These are phyloP conservation scores for Fibroporia radiculosa DNA, from an alignment of 768 basidiomycete genomes.

Conservation along the genomic window DNA sequence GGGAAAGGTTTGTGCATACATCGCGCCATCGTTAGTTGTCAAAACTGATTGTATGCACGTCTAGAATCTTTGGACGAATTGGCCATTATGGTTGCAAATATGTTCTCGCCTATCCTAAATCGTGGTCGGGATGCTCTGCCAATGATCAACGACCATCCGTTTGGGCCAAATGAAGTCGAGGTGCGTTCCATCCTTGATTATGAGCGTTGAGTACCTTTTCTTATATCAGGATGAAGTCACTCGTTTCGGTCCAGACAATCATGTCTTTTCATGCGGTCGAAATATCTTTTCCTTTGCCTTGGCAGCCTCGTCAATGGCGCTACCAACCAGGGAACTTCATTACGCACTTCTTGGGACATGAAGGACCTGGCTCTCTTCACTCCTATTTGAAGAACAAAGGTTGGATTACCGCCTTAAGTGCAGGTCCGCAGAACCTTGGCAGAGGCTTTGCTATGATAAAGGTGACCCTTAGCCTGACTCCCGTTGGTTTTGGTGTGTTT, in stretches of 20 bases:
- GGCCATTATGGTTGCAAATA: slow-evolving; percentile 46
- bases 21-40: background rate
- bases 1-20: slow-evolving; percentile 53
- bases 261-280: slow-evolving; percentile 83
- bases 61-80: slow-evolving; percentile 73
- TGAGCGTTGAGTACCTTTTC: background rate
- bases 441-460: slow-evolving; percentile 90
- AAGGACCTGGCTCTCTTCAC: slow-evolving; percentile 86
- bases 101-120: slow-evolving; percentile 70
- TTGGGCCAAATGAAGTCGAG: slow-evolving; percentile 62
- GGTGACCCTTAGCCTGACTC: slow-evolving; percentile 71
- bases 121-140: slow-evolving; percentile 54
- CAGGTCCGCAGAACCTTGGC: slow-evolving; percentile 62
- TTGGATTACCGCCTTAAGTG: slow-evolving; percentile 71
- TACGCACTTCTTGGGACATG: slow-evolving; percentile 82
- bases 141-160: slow-evolving; percentile 65
- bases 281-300: slow-evolving; percentile 70
- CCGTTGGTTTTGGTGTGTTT: slow-evolving; percentile 75
- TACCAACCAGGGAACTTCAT: slow-evolving; percentile 73
- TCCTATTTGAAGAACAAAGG: slow-evolving; percentile 87
- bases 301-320: slow-evolving; percentile 67
- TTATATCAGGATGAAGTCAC: slow-evolving; percentile 37
- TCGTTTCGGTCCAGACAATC: slow-evolving; percentile 83
- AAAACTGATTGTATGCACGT: background rate
- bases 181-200: slow-evolving; percentile 38